These are phyloP conservation scores for Calamus simplicifolius DNA, from an alignment of 176 grass and related monocot genomes.

Conservation along the genomic window DNA sequence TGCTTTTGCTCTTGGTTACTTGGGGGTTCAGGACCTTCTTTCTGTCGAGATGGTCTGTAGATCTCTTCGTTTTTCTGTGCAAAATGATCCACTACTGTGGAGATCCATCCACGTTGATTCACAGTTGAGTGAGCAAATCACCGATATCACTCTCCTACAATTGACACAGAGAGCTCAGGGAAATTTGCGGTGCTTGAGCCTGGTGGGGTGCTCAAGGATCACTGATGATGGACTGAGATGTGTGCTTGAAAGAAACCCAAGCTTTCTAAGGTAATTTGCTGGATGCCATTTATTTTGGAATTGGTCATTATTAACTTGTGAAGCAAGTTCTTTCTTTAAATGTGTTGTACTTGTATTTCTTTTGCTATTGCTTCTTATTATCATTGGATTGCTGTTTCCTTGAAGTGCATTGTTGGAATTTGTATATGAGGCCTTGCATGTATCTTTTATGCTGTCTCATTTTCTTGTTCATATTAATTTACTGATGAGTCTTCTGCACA, in stretches of 20 bases:
- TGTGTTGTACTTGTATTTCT: too few species aligned
- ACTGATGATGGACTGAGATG: constrained; percentile 71
- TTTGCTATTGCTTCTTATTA: too few species aligned
- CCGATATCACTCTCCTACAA: constrained; percentile 42
- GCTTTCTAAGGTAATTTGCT: constrained; percentile 60
- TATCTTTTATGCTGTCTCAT: too few species aligned
- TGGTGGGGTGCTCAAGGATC: constrained; percentile 43
- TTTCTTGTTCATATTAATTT: too few species aligned
- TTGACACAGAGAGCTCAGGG: constrained; percentile 42
- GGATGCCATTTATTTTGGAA: too few species aligned
- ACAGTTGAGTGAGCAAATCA: constrained; percentile 35
- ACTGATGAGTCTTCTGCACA: too few species aligned
- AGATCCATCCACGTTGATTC: constrained; percentile 55
- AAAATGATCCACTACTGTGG: constrained; percentile 38
- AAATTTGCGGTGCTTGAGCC: constrained; percentile 46
- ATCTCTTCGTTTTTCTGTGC: constrained; percentile 34
- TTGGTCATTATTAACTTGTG: too few species aligned
- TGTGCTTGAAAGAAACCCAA: constrained; percentile 48
- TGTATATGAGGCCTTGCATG: too few species aligned
- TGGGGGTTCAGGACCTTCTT: constrained; percentile 56
- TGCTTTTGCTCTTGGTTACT: constrained; percentile 37
- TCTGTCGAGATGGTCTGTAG: constrained; percentile 62
- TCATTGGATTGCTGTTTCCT: too few species aligned
- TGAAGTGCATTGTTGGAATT: too few species aligned
- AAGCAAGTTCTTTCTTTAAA: too few species aligned